phyloP scores from a whole-genome alignment of 768 basidiomycete species.

The Psilocybe cyanescens region DNA sequence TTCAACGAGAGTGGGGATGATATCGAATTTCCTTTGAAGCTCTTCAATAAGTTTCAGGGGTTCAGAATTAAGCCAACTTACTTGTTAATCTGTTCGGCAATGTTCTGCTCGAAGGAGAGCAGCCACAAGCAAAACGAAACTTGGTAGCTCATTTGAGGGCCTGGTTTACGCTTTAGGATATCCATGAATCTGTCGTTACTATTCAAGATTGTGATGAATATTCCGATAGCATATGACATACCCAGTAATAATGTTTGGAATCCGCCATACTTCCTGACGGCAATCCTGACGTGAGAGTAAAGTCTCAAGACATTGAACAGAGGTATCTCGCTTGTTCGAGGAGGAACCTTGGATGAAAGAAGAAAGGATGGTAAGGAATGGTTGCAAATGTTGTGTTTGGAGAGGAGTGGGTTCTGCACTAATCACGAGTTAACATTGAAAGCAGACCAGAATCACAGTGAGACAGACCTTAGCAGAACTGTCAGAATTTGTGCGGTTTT shows the following conservation, averaged over 20 bases:
- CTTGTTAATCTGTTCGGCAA: conserved; percentile 90
- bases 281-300: conserved; percentile 82
- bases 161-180: conserved; percentile 77
- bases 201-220: not conserved
- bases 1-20: conserved; percentile 82
- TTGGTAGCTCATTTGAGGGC: conserved; percentile 96
- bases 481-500: conserved; percentile 89
- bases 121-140: conserved; percentile 93
- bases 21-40: conserved; percentile 75
- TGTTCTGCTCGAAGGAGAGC: conserved; percentile 84
- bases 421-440: conserved; percentile 14
- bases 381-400: conserved; percentile 54
- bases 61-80: conserved; percentile 33
- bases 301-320: conserved; percentile 89
- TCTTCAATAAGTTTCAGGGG: not conserved
- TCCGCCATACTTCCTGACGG: conserved; percentile 80
- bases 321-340: conserved; percentile 80
- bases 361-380: conserved; percentile 64
- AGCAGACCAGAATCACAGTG: not conserved
- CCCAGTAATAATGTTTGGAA: conserved; percentile 71
- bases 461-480: conserved; percentile 71
- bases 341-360: conserved; percentile 62
- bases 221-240: conserved; percentile 30
- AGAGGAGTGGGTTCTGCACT: conserved; percentile 57
- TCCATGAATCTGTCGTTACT: conserved; percentile 67